Evolutionary conservation across 768 basidiomycete species (phyloP), one percentile per base, ranked within the genome.

Genomic region (Tylopilus sp.): DNA sequence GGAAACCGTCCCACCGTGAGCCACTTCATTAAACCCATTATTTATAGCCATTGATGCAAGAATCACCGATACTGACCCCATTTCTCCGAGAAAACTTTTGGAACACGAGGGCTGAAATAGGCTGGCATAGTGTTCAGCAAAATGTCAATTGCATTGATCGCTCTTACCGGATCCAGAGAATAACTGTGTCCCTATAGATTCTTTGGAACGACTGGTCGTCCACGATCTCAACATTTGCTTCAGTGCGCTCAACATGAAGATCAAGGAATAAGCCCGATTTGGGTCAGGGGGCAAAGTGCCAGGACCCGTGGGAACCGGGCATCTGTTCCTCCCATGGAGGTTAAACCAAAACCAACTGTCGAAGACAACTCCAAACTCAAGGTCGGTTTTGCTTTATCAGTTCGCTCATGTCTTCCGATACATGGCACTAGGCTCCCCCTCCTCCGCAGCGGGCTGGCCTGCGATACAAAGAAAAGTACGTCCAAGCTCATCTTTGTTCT

Each of bases 391-490:
- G 7, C 13, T 44, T 38, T 21, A 39, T 46, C 10, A 6, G 42
- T 10, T 42, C 39, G 35, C 23, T 35, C 51, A 47, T 30, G 40
- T 42, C 43, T 50, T 33, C 23, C 11, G 11, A 43, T 23, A 8
- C 20, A 23, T 38, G n/a, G 15, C 13, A n/a, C 3, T 17, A 55
- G 64, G 49, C 49, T 20, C 59, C 59, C 22, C 44, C 43, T 15
- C 54, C 46, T 15, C 55, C 53, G 22, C 57, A 58, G 46, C 60
- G 58, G 20, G 43, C 54, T n/a, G 60, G 59, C 26, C 33, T 36
- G 20, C 58, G 67, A 35, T 70, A 67, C 58, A 69, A 69, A 26
- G 67, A 70, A 57, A 69, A 69, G 67, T 70, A 38, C 8, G 64
- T 47, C 17, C 13, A 2, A 3, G 3, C 15, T 21, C 18, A 4